phyloP scores from a whole-genome alignment of 768 basidiomycete species.

The Boletus subparvulus region DNA sequence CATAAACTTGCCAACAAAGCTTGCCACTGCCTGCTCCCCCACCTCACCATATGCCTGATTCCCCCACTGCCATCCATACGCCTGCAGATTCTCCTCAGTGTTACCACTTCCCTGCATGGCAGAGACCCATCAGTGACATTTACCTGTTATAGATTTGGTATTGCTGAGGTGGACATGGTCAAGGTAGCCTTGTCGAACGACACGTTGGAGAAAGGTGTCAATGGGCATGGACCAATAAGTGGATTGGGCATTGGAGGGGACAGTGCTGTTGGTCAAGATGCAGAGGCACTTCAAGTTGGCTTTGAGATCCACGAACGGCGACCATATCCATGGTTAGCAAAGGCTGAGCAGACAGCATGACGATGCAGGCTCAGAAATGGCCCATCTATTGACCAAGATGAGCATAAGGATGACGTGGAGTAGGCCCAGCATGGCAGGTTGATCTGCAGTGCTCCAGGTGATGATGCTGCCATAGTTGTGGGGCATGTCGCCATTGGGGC shows the following conservation, averaged over 20 bases:
- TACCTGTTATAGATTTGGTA: conserved; percentile 43
- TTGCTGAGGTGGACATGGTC: conserved; percentile 62
- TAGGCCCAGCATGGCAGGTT: conserved; percentile 69
- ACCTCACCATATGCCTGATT: conserved; percentile 77
- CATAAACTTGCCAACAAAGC: conserved; percentile 83
- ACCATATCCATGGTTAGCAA: background rate
- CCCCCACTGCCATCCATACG: conserved; percentile 87
- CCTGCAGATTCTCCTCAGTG: conserved; percentile 13
- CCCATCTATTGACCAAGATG: conserved; percentile 77
- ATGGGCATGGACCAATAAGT: conserved; percentile 54
- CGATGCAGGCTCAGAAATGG: conserved; percentile 65
- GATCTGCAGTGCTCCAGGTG: conserved; percentile 66
- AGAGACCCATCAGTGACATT: conserved; percentile 57
- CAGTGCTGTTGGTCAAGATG: conserved; percentile 46
- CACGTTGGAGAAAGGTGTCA: conserved; percentile 61
- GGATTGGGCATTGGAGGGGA: conserved; percentile 53
- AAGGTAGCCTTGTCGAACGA: conserved; percentile 75
- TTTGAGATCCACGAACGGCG: conserved; percentile 58
- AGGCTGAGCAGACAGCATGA: background rate
- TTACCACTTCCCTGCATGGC: conserved; percentile 35
- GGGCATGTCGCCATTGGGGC: conserved; percentile 50
- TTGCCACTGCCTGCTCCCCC: conserved; percentile 70
- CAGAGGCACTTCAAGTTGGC: conserved; percentile 67
- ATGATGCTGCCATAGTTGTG: conserved; percentile 67
- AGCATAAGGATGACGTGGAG: conserved; percentile 80